Conservation (phyloP, 768 basidiomycete species). For the Suillus brevipes region DNA sequence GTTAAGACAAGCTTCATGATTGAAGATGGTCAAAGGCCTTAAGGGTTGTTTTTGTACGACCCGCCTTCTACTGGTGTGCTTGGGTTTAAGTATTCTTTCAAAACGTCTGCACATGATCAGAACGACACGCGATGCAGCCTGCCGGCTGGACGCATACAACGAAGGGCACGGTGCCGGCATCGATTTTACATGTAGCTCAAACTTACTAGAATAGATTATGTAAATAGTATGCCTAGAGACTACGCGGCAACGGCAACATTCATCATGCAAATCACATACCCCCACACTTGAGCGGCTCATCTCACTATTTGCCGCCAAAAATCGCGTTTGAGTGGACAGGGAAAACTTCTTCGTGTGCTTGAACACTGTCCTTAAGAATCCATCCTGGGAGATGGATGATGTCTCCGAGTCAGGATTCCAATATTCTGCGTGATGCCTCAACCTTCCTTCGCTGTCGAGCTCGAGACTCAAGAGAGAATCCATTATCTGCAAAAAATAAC, state of each 20-base stretch:
- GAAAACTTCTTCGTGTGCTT: not conserved
- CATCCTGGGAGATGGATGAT: not conserved
- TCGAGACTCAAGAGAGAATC: not conserved
- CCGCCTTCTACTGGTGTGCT: not conserved
- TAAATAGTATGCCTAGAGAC: no score
- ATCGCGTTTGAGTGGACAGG: not conserved
- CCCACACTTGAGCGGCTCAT: not conserved
- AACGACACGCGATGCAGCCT: not conserved
- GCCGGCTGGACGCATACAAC: not conserved
- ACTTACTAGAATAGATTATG: no score
- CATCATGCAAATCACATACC: not conserved
- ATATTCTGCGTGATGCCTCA: not conserved
- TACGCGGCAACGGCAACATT: not conserved
- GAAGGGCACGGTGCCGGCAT: not conserved
- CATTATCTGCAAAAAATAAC: not conserved
- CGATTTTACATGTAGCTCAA: no score
- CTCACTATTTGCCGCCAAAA: not conserved
- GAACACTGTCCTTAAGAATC: not conserved
- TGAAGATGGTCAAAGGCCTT: not conserved
- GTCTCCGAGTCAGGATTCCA: not conserved
- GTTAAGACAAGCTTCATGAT: constrained; percentile 32
- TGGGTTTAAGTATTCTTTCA: not conserved
- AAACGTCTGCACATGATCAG: not conserved
- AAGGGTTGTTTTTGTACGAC: not conserved
- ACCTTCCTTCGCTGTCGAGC: not conserved